Percentiles rank a stretch among this genome's conserved stretches.
phyloP scores from a whole-genome alignment of 305 asterid genomes.

The Ajuga reptans region DNA sequence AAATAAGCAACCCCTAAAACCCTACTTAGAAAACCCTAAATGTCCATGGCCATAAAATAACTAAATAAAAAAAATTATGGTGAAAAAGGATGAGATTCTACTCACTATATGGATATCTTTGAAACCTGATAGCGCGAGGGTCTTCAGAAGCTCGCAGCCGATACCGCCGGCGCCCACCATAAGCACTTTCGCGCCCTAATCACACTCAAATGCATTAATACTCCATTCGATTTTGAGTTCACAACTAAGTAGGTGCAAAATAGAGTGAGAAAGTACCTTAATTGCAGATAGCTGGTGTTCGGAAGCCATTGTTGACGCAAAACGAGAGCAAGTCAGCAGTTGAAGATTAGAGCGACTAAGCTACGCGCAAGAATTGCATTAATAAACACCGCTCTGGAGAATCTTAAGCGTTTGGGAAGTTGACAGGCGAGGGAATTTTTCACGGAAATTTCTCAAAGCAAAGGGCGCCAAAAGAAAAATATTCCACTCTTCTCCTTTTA shows the following conservation, averaged over 20 bases:
- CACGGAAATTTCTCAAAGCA: conserved; percentile 21
- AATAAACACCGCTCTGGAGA: conserved; percentile 12
- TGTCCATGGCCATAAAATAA: too few relatives aligned
- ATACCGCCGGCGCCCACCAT: conserved; percentile 99
- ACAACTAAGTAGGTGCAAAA: not conserved
- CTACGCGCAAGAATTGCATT: conserved; percentile 13
- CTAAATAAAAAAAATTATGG: too few relatives aligned
- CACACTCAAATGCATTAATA: conserved; percentile 10
- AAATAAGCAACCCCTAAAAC: not conserved
- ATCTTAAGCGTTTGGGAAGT: conserved; percentile 19
- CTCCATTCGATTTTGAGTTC: conserved; percentile 1
- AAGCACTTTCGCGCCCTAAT: conserved; percentile 77
- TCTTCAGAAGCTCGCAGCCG: conserved; percentile 91
- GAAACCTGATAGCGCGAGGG: conserved; percentile 92
- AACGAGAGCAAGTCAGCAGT: conserved; percentile 16
- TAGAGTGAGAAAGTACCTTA: conserved; percentile 37
- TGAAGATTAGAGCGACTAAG: conserved; percentile 10
- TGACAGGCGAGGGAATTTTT: conserved; percentile 28
- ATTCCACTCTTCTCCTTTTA: conserved; percentile 10
- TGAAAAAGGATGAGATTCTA: not conserved
- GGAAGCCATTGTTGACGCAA: conserved; percentile 44
- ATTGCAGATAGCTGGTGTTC: conserved; percentile 53
- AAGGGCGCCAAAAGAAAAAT: conserved; percentile 50
- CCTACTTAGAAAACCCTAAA: too few relatives aligned
- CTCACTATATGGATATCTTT: conserved; percentile 82